phyloP scores from a whole-genome alignment of 1,139 yeast species.

The Suhomyces panamericanus region DNA sequence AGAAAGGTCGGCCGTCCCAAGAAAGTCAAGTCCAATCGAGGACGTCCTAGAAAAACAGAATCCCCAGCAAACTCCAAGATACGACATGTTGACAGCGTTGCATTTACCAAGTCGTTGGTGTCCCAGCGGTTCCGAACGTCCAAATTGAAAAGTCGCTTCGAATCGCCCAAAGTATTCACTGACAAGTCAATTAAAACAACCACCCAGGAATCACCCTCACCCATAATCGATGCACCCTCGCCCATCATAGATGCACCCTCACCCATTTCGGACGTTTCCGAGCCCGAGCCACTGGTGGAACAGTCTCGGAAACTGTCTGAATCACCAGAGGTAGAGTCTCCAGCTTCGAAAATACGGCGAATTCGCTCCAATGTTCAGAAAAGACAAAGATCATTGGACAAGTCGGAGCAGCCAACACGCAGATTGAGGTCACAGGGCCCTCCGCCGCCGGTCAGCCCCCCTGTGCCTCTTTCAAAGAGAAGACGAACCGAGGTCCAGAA shows the following conservation, averaged over 20 bases:
- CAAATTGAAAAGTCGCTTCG: constrained; percentile 4
- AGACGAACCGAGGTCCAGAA: constrained; percentile 25
- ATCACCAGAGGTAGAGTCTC: constrained; percentile 4
- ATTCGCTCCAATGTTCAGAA: constrained; percentile 9
- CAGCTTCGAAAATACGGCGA: constrained; percentile 9
- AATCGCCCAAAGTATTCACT: background rate
- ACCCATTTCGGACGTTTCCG: background rate
- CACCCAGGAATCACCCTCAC: background rate
- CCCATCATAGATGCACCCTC: constrained; percentile 1
- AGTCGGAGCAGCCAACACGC: background rate
- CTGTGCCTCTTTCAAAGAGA: constrained; percentile 12
- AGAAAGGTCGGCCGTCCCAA: constrained; percentile 10
- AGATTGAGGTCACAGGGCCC: constrained; percentile 1
- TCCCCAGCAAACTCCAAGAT: constrained; percentile 5
- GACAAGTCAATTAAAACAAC: too few relatives aligned
- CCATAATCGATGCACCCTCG: background rate
- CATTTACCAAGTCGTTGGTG: constrained; percentile 16
- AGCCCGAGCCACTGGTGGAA: background rate
- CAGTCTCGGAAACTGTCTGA: background rate
- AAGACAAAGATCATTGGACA: constrained; percentile 6
- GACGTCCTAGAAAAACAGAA: constrained; percentile 14
- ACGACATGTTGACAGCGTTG: constrained; percentile 13
- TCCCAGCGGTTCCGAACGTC: constrained; percentile 10
- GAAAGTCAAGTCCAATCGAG: constrained; percentile 13
- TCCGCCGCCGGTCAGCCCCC: constrained; percentile 7